These are phyloP conservation scores for Aspergillus tubingensis DNA, from an alignment of 2,329 filamentous ascomycete genomes.

Conservation along the genomic window DNA sequence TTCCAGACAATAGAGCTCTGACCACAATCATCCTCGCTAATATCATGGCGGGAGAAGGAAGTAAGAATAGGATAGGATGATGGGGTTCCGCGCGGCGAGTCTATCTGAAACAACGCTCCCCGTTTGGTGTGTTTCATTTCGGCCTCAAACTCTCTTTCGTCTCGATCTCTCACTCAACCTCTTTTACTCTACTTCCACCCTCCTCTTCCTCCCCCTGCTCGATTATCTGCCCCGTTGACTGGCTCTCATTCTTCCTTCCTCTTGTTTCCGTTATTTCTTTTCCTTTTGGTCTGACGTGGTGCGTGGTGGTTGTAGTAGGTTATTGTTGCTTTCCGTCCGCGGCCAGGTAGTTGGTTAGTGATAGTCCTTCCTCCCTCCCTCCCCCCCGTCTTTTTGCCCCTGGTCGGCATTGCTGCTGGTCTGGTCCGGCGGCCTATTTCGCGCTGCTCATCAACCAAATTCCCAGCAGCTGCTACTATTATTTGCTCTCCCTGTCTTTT, in stretches of 20 bases:
- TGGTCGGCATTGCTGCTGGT: neutral
- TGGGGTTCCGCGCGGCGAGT: constrained; percentile 14
- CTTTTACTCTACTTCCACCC: neutral
- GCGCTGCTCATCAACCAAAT: neutral
- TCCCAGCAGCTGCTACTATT: neutral
- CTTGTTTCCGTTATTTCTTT: constrained; percentile 12
- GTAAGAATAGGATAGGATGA: constrained; percentile 16
- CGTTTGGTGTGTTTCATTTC: constrained; percentile 19
- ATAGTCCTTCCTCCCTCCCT: neutral
- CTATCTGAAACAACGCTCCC: constrained; percentile 23
- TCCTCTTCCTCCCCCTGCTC: neutral
- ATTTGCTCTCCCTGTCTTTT: neutral
- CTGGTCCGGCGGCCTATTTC: neutral
- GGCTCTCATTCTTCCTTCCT: constrained; percentile 8
- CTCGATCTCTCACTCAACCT: neutral
- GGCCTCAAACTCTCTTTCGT: constrained; percentile 13
- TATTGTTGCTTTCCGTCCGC: neutral
- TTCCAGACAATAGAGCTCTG: neutral
- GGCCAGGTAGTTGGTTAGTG: neutral
- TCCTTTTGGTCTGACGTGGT: neutral
- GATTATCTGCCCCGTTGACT: constrained; percentile 10
- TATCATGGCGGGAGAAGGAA: neutral
- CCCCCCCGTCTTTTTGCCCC: neutral
- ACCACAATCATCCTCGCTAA: neutral
- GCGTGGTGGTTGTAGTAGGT: too few relatives aligned